Evolutionary conservation across 2,329 filamentous ascomycete species (phyloP), one percentile per base, ranked within the genome.

Genomic region (Fusarium nanum): DNA sequence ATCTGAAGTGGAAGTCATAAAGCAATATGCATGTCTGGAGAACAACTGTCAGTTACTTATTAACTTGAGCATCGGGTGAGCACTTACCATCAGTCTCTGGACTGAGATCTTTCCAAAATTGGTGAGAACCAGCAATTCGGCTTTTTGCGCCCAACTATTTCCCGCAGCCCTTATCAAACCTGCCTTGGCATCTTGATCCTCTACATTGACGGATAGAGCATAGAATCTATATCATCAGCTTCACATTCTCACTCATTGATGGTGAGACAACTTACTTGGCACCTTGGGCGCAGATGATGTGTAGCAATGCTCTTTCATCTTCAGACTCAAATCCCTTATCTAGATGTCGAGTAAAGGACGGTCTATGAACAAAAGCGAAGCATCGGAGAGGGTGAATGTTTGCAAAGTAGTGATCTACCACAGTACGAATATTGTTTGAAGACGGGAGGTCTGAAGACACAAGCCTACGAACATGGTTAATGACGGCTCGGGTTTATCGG

Each of bases 351-450:
- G 80, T 79, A 52, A 81, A 81, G 2, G 79, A 80, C 6, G 79
- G 79, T 52, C 81, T 80, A 54, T 81, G 79, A 20, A 81, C 78
- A 75, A 81, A 81, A 18, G 80, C 79, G 56, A 81, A 81, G 64
- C 80, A 81, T 22, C 80, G 77, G 7, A 81, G 75, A n/a, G 79
- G 79, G 53, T 81, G 84, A 7, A 81, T 72, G 30, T 81, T 81
- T 61, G 78, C 72, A 67, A 81, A 81, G 59, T 81, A 81, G 62
- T 79, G 79, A 47, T 81, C 79, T 25, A 81, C 77, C 6, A 80
- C 75, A 1, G 75, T 76, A 16, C 79, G 79, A 23, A 81, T 75
- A 45, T 80, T 78, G 54, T 77, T 76, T n/a, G 65, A 56, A 12
- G 76, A 72, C 13, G 79, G 79, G 7, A 81, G 76, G 13, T 73